Conservation (phyloP, 2,329 filamentous ascomycete species). For the Cladobotryum protrusum region DNA sequence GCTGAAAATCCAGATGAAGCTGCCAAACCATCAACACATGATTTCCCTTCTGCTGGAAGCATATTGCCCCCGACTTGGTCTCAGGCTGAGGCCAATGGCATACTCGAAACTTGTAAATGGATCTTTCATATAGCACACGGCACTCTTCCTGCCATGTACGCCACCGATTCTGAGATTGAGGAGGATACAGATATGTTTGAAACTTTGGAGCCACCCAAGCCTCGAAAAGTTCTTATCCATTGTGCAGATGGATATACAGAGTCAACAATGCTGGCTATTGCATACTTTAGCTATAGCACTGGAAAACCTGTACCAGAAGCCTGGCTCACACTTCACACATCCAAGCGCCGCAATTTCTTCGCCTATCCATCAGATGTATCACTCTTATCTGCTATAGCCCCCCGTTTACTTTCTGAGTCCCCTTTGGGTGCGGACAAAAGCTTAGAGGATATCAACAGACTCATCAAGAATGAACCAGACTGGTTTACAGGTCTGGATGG, state of each 20-base stretch:
- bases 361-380: slow-evolving; percentile 88
- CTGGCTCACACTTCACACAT: slow-evolving; percentile 78
- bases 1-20: slow-evolving; percentile 48
- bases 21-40: slow-evolving; percentile 33
- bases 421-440: slow-evolving; percentile 47
- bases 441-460: slow-evolving; percentile 45
- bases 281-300: slow-evolving; percentile 90
- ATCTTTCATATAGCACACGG: slow-evolving; percentile 78
- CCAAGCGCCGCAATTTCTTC: slow-evolving; percentile 86
- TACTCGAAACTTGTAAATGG: slow-evolving; percentile 84
- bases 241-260: slow-evolving; percentile 97
- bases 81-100: slow-evolving; percentile 73
- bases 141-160: slow-evolving; percentile 35
- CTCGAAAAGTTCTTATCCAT: slow-evolving; percentile 76
- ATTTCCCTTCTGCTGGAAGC: slow-evolving; percentile 93
- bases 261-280: slow-evolving; percentile 78
- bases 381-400: slow-evolving; percentile 69
- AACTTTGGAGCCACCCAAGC: slow-evolving; percentile 13
- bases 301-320: slow-evolving; percentile 74
- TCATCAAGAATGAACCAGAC: slow-evolving; percentile 56
- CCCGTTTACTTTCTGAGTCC: slow-evolving; percentile 66
- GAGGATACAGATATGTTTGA: slow-evolving; percentile 20
- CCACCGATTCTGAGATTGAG: slow-evolving; percentile 25
- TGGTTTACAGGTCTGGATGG: slow-evolving; percentile 86
- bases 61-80: slow-evolving; percentile 80